These are phyloP conservation scores for Colletotrichum brevisporum DNA, from an alignment of 2,329 filamentous ascomycete species.

Conservation along the genomic window DNA sequence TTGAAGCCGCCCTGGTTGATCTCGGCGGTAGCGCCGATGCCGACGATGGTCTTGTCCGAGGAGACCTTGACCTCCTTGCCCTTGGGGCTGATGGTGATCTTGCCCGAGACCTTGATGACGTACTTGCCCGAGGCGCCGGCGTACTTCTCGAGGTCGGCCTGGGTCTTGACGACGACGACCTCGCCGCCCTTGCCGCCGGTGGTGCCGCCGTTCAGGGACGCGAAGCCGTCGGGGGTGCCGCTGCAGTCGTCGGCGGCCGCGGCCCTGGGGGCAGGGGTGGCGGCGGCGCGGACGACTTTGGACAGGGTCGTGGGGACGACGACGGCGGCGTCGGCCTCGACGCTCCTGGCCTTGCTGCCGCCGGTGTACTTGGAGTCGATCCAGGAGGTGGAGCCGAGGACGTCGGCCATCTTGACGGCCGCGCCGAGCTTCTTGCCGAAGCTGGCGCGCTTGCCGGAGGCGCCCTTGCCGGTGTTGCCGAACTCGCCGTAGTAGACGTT, in stretches of 20 bases:
- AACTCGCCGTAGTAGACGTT: constrained; percentile 72
- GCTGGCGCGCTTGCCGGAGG: constrained; percentile 65
- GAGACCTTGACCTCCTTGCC: constrained; percentile 42
- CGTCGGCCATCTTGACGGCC: constrained; percentile 50
- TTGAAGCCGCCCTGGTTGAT: constrained; percentile 44
- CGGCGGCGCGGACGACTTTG: constrained; percentile 26
- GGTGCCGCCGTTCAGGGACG: constrained; percentile 45
- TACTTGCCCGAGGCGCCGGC: constrained; percentile 42
- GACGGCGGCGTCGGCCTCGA: constrained; percentile 1
- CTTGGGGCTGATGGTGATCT: constrained; percentile 43
- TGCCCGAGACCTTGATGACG: constrained; percentile 45
- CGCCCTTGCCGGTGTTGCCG: constrained; percentile 69
- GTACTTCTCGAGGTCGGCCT: constrained; percentile 44
- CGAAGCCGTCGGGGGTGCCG: constrained; percentile 42
- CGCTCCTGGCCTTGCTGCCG: constrained; percentile 12
- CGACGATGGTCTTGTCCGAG: constrained; percentile 46
- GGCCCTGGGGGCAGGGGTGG: constrained; percentile 19
- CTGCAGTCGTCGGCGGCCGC: constrained; percentile 29
- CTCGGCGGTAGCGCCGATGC: constrained; percentile 44
- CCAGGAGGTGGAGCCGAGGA: constrained; percentile 48
- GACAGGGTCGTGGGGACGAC: constrained; percentile 14
- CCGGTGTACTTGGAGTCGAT: constrained; percentile 43
- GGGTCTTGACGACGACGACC: constrained; percentile 41
- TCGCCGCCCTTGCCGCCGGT: constrained; percentile 44
- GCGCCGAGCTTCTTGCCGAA: constrained; percentile 54